Percentiles rank a stretch among this genome's conserved stretches.
These are phyloP conservation scores for Nigrospora osmanthi DNA, from an alignment of 2,329 filamentous ascomycete species.

Conservation along the genomic window DNA sequence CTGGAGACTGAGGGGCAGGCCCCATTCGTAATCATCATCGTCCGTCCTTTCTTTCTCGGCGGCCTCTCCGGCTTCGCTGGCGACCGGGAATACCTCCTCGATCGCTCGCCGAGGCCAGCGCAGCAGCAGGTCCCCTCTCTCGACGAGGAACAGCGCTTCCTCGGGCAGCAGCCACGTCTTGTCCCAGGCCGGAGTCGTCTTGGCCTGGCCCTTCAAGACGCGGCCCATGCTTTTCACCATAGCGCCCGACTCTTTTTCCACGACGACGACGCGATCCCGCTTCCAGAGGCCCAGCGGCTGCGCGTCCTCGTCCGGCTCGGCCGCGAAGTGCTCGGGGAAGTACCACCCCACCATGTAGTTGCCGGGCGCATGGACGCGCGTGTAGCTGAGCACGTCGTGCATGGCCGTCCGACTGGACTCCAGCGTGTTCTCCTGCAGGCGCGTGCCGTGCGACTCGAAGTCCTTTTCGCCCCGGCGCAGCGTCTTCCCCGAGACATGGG, in stretches of 20 bases:
- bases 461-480: slow-evolving; percentile 95
- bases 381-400: slow-evolving; percentile 76
- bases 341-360: slow-evolving; percentile 65
- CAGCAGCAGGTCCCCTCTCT: slow-evolving; percentile 79
- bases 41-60: slow-evolving; percentile 9
- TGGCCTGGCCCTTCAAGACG: slow-evolving; percentile 43
- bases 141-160: slow-evolving; percentile 82
- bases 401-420: slow-evolving; percentile 79
- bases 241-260: slow-evolving; percentile 62
- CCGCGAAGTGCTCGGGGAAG: slow-evolving; percentile 53
- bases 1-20: slow-evolving; percentile 82
- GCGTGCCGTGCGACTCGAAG: slow-evolving; percentile 88
- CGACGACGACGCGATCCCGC: slow-evolving; percentile 50
- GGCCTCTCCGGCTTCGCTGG: slow-evolving; percentile 9
- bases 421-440: slow-evolving; percentile 69
- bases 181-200: slow-evolving; percentile 46
- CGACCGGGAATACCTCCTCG: slow-evolving; percentile 34
- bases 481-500: slow-evolving; percentile 47
- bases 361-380: slow-evolving; percentile 64
- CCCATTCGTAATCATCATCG: slow-evolving; percentile 47
- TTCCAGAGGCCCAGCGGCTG: slow-evolving; percentile 28
- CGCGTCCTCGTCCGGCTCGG: slow-evolving; percentile 10
- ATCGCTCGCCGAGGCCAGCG: slow-evolving; percentile 65
- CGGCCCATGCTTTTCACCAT: slow-evolving; percentile 71
- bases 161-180: slow-evolving; percentile 82